Conservation (phyloP, 257 asterid species). For the Handroanthus guayacan region DNA sequence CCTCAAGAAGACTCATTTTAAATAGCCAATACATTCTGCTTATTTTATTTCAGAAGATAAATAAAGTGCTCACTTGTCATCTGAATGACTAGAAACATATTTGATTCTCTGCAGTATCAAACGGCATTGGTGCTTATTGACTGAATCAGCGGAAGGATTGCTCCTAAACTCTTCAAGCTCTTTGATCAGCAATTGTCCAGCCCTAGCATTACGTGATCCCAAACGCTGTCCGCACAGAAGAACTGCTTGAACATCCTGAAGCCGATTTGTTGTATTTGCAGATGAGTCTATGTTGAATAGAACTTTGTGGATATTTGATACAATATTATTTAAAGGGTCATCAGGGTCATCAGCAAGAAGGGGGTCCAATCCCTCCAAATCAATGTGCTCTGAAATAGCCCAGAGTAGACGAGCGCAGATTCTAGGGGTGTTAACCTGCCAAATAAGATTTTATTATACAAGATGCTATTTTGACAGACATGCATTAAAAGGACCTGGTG, state of each 20-base stretch:
- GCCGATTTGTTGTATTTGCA: conserved; percentile 79
- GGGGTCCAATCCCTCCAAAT: conserved; percentile 95
- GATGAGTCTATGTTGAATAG: conserved; percentile 81
- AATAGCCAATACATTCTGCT: conserved; percentile 16
- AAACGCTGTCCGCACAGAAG: conserved; percentile 87
- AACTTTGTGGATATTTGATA: conserved; percentile 83
- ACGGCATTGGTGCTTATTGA: conserved; percentile 91
- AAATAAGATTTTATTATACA: conserved; percentile 35
- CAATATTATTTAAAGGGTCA: conserved; percentile 79
- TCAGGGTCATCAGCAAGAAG: conserved; percentile 97
- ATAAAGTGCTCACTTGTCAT: conserved; percentile 67
- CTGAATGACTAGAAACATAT: conserved; percentile 76
- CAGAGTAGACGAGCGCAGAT: conserved; percentile 78
- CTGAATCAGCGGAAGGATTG: conserved; percentile 86
- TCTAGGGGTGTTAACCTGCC: conserved; percentile 89
- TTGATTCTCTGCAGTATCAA: conserved; percentile 83
- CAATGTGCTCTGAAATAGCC: conserved; percentile 93
- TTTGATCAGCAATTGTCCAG: conserved; percentile 82
- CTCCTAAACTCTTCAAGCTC: conserved; percentile 93
- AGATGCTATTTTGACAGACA: conserved; percentile 24
- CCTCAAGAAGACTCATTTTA: background rate
- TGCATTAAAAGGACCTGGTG: background rate
- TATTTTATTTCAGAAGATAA: conserved; percentile 21
- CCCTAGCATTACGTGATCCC: conserved; percentile 94
- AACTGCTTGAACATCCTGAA: conserved; percentile 94